Percentiles rank a stretch among this genome's conserved stretches.
phyloP scores from a whole-genome alignment of 768 basidiomycete genomes.

The Piloderma croceum region DNA sequence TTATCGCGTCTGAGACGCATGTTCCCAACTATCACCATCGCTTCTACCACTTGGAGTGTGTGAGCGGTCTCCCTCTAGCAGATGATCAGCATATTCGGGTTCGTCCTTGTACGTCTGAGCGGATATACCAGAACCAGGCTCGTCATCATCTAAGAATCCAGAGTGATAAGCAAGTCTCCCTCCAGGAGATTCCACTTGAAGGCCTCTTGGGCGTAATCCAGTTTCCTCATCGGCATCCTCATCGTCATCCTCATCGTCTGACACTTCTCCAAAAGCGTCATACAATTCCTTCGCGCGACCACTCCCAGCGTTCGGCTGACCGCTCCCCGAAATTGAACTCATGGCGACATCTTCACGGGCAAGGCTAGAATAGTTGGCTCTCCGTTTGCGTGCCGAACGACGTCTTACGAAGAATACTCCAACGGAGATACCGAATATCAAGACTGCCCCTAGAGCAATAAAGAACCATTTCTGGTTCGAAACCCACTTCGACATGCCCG shows the following conservation, averaged over 20 bases:
- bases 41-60: slow-evolving; percentile 40
- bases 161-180: slow-evolving; percentile 64
- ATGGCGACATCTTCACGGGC: slow-evolving; percentile 68
- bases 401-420: slow-evolving; percentile 81
- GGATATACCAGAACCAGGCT: slow-evolving; percentile 31
- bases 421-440: slow-evolving; percentile 63
- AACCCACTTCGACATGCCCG: slow-evolving; percentile 67
- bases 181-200: slow-evolving; percentile 32
- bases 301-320: slow-evolving; percentile 16
- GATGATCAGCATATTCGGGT: slow-evolving; percentile 28
- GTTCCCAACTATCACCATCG: slow-evolving; percentile 72
- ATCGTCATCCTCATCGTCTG: slow-evolving; percentile 74
- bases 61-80: slow-evolving; percentile 13
- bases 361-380: slow-evolving; percentile 52
- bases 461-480: slow-evolving; percentile 87
- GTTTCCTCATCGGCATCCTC: slow-evolving; percentile 73
- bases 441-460: slow-evolving; percentile 72
- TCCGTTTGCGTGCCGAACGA: slow-evolving; percentile 33
- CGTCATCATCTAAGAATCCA: slow-evolving; percentile 80
- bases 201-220: slow-evolving; percentile 41
- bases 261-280: slow-evolving; percentile 91
- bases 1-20: slow-evolving; percentile 43
- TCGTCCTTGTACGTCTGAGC: slow-evolving; percentile 47
- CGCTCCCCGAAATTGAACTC: slow-evolving; percentile 52
- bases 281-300: slow-evolving; percentile 82